Evolutionary conservation across 768 basidiomycete species (phyloP).

Genomic region (Phanerochaete sordida): DNA sequence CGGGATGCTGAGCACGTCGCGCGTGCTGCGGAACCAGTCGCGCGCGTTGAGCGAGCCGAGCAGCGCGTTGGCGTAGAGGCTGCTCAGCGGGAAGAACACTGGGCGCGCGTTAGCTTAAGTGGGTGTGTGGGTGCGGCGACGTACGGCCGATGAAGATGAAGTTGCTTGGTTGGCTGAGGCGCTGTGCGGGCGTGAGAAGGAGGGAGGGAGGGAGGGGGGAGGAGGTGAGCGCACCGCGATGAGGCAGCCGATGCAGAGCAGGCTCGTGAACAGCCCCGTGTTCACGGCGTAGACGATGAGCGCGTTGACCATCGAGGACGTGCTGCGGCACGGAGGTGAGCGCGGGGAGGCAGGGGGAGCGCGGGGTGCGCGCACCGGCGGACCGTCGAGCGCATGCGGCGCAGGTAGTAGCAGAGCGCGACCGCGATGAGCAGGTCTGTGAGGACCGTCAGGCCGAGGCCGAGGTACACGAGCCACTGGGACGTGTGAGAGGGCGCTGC

Average conservation of each 20-base stretch:
- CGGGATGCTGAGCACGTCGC: neutral
- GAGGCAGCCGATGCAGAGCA: neutral
- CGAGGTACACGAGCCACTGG: neutral
- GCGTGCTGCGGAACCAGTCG: neutral
- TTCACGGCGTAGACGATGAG: no score
- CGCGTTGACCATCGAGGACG: no score
- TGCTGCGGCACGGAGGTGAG: no score
- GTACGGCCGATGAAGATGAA: neutral
- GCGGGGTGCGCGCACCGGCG: no score
- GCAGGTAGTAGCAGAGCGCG: neutral
- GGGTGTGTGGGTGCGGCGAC: no score
- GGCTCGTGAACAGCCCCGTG: neutral
- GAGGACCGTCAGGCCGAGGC: neutral
- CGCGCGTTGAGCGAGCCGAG: constrained; percentile 1
- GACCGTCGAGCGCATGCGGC: neutral
- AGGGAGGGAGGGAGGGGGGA: neutral
- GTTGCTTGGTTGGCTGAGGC: neutral
- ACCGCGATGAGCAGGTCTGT: neutral
- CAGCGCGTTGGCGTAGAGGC: neutral
- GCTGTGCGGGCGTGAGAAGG: neutral
- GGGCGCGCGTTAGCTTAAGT: no score
- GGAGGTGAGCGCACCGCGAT: neutral
- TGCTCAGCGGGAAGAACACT: neutral
- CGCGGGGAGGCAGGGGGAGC: no score
- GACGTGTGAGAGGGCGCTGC: no score